These are phyloP conservation scores for Microbotryomycetes sp. DNA, from an alignment of 1,284 basidiomycete species.

Conservation along the genomic window DNA sequence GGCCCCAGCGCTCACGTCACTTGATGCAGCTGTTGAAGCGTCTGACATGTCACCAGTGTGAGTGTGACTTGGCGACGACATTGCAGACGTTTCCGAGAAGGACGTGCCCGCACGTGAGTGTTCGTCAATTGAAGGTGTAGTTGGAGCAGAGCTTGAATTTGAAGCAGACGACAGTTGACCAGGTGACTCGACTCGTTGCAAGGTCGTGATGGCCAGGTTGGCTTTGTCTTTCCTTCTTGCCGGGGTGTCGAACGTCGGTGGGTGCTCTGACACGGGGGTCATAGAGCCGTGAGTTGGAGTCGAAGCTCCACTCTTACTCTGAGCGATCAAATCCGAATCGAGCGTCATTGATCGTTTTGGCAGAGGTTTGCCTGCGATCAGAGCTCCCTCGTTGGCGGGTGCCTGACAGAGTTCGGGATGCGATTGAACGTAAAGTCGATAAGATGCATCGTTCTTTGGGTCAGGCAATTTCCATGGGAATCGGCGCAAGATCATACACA, in stretches of 20 bases:
- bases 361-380: constrained; percentile 31
- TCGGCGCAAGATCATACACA: constrained; percentile 95
- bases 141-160: background rate
- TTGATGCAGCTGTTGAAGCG: too few relatives aligned
- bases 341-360: constrained; percentile 20
- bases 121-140: constrained; percentile 1
- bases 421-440: constrained; percentile 82
- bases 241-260: constrained; percentile 2
- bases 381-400: constrained; percentile 11
- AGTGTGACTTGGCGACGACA: background rate
- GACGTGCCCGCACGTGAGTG: background rate
- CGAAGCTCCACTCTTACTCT: constrained; percentile 3
- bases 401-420: constrained; percentile 72
- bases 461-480: constrained; percentile 99
- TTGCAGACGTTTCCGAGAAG: background rate
- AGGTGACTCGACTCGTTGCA: constrained; percentile 26
- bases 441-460: constrained; percentile 83
- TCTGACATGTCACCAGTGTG: too few relatives aligned
- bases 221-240: constrained; percentile 15
- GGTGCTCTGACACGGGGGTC: background rate
- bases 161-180: constrained; percentile 10
- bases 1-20: background rate
- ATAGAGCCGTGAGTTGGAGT: background rate
- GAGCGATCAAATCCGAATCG: constrained; percentile 20
- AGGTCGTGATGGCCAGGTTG: constrained; percentile 26